A percentile compares a stretch with the other conserved stretches of the same genome.
Conservation (phyloP, 371 early-diverging fungal species). For the Apophysomyces elegans region DNA sequence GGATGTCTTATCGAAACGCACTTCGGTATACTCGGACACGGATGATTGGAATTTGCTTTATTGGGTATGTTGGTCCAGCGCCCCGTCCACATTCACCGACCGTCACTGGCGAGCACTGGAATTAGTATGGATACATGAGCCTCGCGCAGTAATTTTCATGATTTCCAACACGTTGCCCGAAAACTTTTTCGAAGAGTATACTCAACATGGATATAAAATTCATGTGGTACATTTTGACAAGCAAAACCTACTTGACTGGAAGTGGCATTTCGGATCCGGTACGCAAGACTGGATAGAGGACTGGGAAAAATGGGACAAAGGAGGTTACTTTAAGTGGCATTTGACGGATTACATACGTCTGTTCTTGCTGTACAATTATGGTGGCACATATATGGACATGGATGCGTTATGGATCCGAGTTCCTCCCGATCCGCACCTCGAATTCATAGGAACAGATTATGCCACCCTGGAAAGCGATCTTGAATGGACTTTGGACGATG, state of each 20-base stretch:
- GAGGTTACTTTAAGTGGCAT: constrained; percentile 62
- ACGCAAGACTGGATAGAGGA: constrained; percentile 63
- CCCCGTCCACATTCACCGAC: constrained; percentile 60
- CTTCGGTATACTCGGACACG: constrained; percentile 60
- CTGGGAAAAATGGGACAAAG: constrained; percentile 65
- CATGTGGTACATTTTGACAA: constrained; percentile 62
- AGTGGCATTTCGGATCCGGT: constrained; percentile 67
- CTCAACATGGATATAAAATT: constrained; percentile 61
- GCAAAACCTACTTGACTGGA: constrained; percentile 56
- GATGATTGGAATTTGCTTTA: constrained; percentile 65
- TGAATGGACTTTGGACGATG: constrained; percentile 64
- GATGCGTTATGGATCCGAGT: constrained; percentile 70
- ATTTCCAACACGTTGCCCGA: constrained; percentile 60
- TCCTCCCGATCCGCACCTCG: constrained; percentile 56
- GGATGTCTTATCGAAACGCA: constrained; percentile 54
- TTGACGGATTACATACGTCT: constrained; percentile 65
- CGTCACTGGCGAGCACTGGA: constrained; percentile 71
- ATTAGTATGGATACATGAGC: constrained; percentile 68
- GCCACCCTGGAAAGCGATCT: constrained; percentile 52
- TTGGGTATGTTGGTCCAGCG: constrained; percentile 73
- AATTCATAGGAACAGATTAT: constrained; percentile 68
- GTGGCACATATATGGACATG: constrained; percentile 76
- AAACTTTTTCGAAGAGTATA: constrained; percentile 60
- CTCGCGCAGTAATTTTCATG: constrained; percentile 63
- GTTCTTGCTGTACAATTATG: constrained; percentile 65